Evolutionary conservation across 768 basidiomycete species (phyloP).

Genomic region (Leccinum pellstonianum): DNA sequence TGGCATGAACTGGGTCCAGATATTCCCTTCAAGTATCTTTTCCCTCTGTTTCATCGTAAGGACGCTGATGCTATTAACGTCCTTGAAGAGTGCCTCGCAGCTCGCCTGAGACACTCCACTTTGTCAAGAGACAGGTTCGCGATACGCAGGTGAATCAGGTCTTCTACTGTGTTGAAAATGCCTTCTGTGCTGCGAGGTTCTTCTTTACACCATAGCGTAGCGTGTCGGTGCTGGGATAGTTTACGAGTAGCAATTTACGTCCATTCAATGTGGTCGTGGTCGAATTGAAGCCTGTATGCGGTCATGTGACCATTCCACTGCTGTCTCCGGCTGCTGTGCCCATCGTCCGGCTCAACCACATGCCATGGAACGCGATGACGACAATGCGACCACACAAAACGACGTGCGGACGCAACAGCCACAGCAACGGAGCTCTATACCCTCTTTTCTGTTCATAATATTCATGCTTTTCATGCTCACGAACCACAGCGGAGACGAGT

Average conservation of each 20-base stretch:
- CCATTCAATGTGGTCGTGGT: no score
- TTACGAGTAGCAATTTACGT: background rate
- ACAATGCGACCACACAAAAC: constrained; percentile 11
- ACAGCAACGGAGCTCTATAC: constrained; percentile 58
- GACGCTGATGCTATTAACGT: constrained; percentile 66
- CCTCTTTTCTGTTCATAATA: constrained; percentile 71
- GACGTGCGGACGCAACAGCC: constrained; percentile 26
- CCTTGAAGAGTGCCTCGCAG: constrained; percentile 65
- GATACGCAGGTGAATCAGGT: constrained; percentile 44
- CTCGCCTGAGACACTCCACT: constrained; percentile 45
- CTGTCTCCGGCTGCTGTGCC: background rate
- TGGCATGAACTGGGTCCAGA: no score
- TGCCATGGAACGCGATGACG: constrained; percentile 33
- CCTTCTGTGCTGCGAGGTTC: no score
- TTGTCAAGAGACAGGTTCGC: background rate
- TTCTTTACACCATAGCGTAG: constrained; percentile 43
- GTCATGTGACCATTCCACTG: background rate
- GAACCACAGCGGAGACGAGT: constrained; percentile 70
- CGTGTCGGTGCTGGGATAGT: background rate
- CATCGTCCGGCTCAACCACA: background rate
- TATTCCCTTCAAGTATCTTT: no score
- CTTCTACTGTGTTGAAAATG: constrained; percentile 58
- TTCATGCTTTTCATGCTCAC: constrained; percentile 80
- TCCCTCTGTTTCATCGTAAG: constrained; percentile 27
- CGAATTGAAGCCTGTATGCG: background rate